A percentile compares a stretch with the other conserved stretches of the same genome.
Evolutionary conservation across 805 yeast species (phyloP).

Genomic region (Jamesozyma piceae): DNA sequence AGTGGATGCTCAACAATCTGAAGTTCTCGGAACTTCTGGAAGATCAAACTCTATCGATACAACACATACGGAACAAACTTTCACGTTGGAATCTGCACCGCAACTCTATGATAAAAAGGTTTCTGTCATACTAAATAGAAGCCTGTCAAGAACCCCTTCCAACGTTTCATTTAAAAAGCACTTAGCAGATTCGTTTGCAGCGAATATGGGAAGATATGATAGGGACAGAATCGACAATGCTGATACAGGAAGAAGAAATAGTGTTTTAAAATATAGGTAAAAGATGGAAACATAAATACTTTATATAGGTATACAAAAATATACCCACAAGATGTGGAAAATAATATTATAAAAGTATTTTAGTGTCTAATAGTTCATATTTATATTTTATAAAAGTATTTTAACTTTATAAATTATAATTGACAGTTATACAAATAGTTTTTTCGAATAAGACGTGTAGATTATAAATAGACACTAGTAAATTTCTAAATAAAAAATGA

Average conservation of each 20-base stretch:
- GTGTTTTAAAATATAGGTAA: neutral
- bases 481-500: too few species aligned
- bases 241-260: neutral
- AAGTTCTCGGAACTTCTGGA: constrained; percentile 15
- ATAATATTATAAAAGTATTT: too few species aligned
- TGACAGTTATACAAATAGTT: too few species aligned
- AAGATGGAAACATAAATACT: neutral
- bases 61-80: constrained; percentile 38
- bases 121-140: constrained; percentile 60
- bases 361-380: too few species aligned
- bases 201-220: constrained; percentile 15
- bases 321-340: neutral
- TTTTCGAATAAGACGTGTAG: too few species aligned
- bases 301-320: neutral
- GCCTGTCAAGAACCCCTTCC: constrained; percentile 65
- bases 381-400: too few species aligned
- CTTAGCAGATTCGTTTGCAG: constrained; percentile 56
- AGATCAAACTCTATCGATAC: constrained; percentile 52
- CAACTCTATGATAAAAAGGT: constrained; percentile 74
- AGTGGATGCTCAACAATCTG: constrained; percentile 5
- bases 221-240: neutral
- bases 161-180: constrained; percentile 69
- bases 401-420: too few species aligned
- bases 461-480: too few species aligned
- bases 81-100: constrained; percentile 63